Evolutionary conservation across 371 early-diverging fungal species (phyloP).

Genomic region (Mucor indicus): DNA sequence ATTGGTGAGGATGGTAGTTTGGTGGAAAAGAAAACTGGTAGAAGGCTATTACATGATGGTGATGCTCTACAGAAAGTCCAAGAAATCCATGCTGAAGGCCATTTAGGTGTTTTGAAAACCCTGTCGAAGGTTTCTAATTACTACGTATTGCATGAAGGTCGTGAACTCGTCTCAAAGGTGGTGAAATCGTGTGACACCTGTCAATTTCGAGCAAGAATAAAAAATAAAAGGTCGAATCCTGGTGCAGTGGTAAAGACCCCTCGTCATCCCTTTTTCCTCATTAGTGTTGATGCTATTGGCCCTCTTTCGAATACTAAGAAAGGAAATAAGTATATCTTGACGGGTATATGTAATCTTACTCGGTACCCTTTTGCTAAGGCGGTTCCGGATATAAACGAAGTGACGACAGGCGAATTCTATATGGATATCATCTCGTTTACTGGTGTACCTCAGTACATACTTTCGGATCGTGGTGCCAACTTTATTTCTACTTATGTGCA

Average conservation of each 20-base stretch:
- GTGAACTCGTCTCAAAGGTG: conserved; percentile 14
- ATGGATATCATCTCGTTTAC: conserved; percentile 1
- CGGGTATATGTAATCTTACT: conserved; percentile 3
- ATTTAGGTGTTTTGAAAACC: conserved; percentile 15
- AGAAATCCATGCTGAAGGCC: conserved; percentile 21
- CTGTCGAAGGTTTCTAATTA: background rate
- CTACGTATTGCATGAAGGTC: conserved; percentile 4
- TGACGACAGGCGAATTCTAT: background rate
- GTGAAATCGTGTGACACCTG: conserved; percentile 2
- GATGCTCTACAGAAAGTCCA: too few species aligned
- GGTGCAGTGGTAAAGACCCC: conserved; percentile 3
- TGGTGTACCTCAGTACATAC: background rate
- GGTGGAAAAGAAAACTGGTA: too few species aligned
- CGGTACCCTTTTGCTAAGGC: conserved; percentile 2
- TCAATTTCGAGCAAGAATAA: background rate
- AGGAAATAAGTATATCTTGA: conserved; percentile 5
- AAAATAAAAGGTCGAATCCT: background rate
- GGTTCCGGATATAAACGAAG: background rate
- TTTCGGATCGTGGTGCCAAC: conserved; percentile 8
- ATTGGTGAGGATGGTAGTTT: background rate
- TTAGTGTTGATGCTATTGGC: conserved; percentile 17
- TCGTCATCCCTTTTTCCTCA: conserved; percentile 10
- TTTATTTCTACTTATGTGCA: conserved; percentile 6
- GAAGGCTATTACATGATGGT: too few species aligned
- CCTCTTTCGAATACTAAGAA: conserved; percentile 1